Percentiles rank a stretch among this genome's conserved stretches.
Evolutionary conservation across 2,329 filamentous ascomycete genomes (phyloP).

Genomic region (Diaporthe ilicicola): DNA sequence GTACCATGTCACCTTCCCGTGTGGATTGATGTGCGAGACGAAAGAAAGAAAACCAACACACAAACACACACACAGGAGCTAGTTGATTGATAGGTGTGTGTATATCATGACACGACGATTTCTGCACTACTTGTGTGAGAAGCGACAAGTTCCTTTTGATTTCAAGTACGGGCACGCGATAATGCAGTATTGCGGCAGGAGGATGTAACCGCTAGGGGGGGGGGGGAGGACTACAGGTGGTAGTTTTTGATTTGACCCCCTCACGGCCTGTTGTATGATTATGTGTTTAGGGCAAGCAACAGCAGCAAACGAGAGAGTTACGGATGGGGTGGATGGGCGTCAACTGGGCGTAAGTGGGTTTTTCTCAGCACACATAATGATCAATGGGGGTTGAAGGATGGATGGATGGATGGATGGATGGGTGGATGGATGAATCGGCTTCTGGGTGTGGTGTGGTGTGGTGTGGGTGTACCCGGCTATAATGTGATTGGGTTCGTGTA

Average conservation of each 20-base stretch:
- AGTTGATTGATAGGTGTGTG: constrained; percentile 15
- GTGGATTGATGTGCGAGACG: background rate
- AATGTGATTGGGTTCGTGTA: no score
- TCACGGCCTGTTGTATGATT: background rate
- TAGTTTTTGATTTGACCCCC: background rate
- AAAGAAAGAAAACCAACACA: background rate
- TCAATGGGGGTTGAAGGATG: no score
- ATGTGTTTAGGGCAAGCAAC: background rate
- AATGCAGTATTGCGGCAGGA: background rate
- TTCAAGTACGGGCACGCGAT: background rate
- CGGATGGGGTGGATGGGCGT: background rate
- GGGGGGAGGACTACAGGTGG: no score
- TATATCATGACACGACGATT: constrained; percentile 23
- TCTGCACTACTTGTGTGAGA: background rate
- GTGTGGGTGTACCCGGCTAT: no score
- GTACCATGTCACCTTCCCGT: background rate
- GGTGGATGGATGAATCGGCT: background rate
- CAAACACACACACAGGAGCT: background rate
- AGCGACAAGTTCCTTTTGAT: background rate
- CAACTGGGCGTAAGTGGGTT: background rate
- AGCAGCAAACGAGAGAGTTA: background rate
- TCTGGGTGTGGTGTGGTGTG: no score
- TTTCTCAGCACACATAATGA: no score
- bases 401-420: background rate
- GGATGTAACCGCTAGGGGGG: no score